Base-by-base conservation (phyloP, 139 green algal genomes). In the Asterochloris erici region DNA sequence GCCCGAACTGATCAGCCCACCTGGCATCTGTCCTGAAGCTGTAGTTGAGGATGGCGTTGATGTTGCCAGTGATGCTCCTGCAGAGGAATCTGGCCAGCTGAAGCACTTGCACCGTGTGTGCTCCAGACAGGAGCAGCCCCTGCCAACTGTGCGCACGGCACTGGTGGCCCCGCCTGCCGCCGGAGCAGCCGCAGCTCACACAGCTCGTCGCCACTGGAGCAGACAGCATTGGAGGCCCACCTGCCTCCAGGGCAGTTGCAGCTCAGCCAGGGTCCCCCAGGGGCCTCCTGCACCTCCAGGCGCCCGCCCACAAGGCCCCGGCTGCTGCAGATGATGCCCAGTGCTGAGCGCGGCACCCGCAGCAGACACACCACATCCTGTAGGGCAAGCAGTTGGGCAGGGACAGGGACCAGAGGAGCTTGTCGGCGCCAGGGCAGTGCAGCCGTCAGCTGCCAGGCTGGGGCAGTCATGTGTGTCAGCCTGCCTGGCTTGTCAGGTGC, bases 281-380 rank as follows among this genome's bases (percentile, higher is more conserved):
- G 74, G 24, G 79, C 63, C 60, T 87, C 83, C 27, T 89, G 89
- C 15, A 97, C 80, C 38, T 79, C 17, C 70, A 97, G 81, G 26
- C 76, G 75, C 9, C 93, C 93, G 19, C 78, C 73, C 24, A 97
- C 93, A 60, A 91, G 80, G 12, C 93, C 93, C 63, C 90, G 91
- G 71, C 86, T 89, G 70, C 84, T 85, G 78, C 88, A 92, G 24
- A 80, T 84, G 63, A 97, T 90, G 63, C 90, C 92, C 62, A 97
- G 88, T 4, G 61, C 61, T n/a, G 68, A 69, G 12, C 74, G 27
- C 21, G 82, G 74, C 24, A 85, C 75, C 29, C 81, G 78, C 74
- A 97, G 82, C 62, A 97, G 79, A 61, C 78, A 80, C 10, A 93
- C 87, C 0, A 78, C 88, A 26, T 92, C 89, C 68, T 91, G 84